These are phyloP conservation scores for Cyberlindnera suaveolens DNA, from an alignment of 805 yeast genomes.

Conservation along the genomic window DNA sequence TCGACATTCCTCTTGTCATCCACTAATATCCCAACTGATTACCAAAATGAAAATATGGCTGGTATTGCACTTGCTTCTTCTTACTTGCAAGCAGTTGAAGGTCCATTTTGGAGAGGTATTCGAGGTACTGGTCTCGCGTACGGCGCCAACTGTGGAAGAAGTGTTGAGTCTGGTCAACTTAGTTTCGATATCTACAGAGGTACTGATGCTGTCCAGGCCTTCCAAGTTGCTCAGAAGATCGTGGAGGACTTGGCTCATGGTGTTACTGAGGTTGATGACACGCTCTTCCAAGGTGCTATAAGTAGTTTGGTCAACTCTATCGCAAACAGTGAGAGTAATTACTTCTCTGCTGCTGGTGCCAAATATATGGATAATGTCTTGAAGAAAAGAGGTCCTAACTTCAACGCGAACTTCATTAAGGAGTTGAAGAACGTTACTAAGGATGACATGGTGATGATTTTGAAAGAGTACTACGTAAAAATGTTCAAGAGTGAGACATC, in stretches of 20 bases:
- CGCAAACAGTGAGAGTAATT: conserved; percentile 64
- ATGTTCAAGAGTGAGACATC: conserved; percentile 55
- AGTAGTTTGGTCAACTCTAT: conserved; percentile 67
- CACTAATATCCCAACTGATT: conserved; percentile 53
- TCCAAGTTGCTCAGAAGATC: conserved; percentile 56
- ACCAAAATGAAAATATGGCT: conserved; percentile 53
- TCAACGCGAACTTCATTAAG: conserved; percentile 45
- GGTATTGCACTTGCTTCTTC: conserved; percentile 69
- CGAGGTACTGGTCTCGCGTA: conserved; percentile 94
- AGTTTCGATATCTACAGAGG: conserved; percentile 72
- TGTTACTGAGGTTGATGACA: conserved; percentile 43
- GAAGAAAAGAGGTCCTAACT: conserved; percentile 65
- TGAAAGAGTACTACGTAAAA: conserved; percentile 56
- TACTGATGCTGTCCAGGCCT: conserved; percentile 65
- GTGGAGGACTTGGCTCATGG: conserved; percentile 59
- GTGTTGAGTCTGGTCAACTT: conserved; percentile 61
- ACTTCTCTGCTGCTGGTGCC: conserved; percentile 54
- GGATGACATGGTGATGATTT: conserved; percentile 42
- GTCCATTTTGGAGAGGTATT: conserved; percentile 95
- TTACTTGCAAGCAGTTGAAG: conserved; percentile 81
- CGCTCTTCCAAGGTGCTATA: conserved; percentile 64
- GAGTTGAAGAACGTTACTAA: conserved; percentile 46
- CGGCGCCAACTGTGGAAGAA: conserved; percentile 62
- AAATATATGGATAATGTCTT: conserved; percentile 64
- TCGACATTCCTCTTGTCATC: conserved; percentile 62